Conservation (phyloP, 176 grass and related monocot species). For the Aechmea fasciata region DNA sequence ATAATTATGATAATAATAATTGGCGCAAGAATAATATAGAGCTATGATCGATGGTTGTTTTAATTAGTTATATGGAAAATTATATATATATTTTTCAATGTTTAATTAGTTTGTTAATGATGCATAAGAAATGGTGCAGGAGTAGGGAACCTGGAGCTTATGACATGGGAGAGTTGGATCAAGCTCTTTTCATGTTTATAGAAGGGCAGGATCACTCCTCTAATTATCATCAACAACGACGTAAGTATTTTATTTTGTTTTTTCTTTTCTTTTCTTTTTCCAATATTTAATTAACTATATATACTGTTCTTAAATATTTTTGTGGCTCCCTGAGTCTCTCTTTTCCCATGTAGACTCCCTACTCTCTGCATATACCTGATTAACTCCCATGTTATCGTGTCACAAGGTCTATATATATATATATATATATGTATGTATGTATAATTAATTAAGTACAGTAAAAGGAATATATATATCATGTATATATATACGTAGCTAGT, state of each 20-base stretch:
- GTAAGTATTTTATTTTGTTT: conserved; percentile 28
- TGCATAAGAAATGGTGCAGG: conserved; percentile 16
- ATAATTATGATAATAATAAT: too few relatives aligned
- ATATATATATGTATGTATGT: background rate
- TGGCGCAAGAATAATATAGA: too few relatives aligned
- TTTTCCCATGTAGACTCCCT: background rate
- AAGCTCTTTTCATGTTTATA: conserved; percentile 70
- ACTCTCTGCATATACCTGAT: conserved; percentile 4
- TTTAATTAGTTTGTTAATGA: conserved; percentile 1
- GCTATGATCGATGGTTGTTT: too few relatives aligned
- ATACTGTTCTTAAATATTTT: background rate
- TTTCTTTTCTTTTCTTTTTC: conserved; percentile 11
- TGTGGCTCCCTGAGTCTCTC: background rate
- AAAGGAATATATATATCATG: background rate
- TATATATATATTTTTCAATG: conserved; percentile 8
- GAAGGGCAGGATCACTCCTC: conserved; percentile 42
- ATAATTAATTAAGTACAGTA: background rate
- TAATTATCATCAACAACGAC: conserved; percentile 50
- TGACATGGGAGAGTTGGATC: conserved; percentile 75
- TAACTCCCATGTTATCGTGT: conserved; percentile 2
- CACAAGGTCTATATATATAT: conserved; percentile 13
- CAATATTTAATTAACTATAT: conserved; percentile 14
- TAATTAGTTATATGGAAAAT: too few relatives aligned
- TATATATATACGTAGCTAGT: too few relatives aligned
- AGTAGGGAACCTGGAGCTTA: conserved; percentile 56